Evolutionary conservation across 768 basidiomycete species (phyloP).

Genomic region (Naganishia randhawae): DNA sequence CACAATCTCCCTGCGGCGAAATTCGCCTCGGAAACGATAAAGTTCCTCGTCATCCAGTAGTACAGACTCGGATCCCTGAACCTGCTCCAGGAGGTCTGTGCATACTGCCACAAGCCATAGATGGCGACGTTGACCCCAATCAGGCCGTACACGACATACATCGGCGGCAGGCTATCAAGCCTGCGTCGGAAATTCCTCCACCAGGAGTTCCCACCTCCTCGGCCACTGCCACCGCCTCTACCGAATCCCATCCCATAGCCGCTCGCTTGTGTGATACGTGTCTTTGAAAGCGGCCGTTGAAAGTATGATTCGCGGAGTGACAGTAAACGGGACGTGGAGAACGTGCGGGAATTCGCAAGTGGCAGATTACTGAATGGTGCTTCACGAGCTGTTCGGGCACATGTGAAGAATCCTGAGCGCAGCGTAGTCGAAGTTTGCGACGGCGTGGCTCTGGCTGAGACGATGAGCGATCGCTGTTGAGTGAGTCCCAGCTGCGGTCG

Average conservation of each 20-base stretch:
- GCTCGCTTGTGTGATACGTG: not conserved
- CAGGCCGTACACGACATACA: conserved; percentile 40
- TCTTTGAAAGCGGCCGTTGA: conserved; percentile 9
- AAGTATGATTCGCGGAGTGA: conserved; percentile 26
- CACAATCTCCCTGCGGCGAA: conserved; percentile 46
- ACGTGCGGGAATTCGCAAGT: not conserved
- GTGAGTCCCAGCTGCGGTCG: not conserved
- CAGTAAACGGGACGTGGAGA: conserved; percentile 6
- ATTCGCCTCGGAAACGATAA: conserved; percentile 46
- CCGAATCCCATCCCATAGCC: conserved; percentile 5
- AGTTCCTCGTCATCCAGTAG: conserved; percentile 44
- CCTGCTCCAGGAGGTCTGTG: conserved; percentile 34
- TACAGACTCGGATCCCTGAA: conserved; percentile 46
- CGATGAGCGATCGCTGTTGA: not conserved
- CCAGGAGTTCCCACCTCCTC: conserved; percentile 31
- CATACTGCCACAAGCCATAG: conserved; percentile 49
- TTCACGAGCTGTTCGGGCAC: not conserved
- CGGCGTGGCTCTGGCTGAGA: not conserved
- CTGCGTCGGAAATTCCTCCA: conserved; percentile 31
- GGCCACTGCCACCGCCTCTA: conserved; percentile 31
- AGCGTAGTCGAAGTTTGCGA: not conserved
- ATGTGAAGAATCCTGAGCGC: not conserved
- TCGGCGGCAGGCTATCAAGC: conserved; percentile 41
- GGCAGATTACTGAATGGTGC: not conserved
- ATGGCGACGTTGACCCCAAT: conserved; percentile 45